Evolutionary conservation across 345 rosid species (phyloP).

Genomic region (Isatis tinctoria): DNA sequence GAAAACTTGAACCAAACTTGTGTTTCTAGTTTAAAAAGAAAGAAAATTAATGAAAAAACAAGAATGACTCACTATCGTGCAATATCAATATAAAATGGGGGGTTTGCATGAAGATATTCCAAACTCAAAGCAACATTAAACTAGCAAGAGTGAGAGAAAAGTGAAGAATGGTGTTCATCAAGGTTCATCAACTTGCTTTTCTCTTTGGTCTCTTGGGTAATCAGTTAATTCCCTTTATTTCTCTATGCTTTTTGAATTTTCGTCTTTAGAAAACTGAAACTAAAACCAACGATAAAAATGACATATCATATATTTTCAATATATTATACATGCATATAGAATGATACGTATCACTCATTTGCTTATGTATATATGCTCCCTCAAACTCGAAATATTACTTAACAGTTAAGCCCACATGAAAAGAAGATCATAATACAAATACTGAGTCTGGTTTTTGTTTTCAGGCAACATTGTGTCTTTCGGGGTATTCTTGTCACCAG

Average conservation of each 20-base stretch:
- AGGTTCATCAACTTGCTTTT: conserved; percentile 42
- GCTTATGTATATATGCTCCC: background rate
- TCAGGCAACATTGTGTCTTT: conserved; percentile 69
- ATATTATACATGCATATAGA: background rate
- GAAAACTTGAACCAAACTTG: conserved; percentile 23
- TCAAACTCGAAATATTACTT: no score
- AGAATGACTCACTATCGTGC: conserved; percentile 2
- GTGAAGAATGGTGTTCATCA: conserved; percentile 41
- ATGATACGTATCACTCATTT: background rate
- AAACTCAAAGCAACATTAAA: conserved; percentile 12
- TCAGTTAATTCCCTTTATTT: background rate
- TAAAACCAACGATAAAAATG: background rate
- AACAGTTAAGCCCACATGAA: no score
- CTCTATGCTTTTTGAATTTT: background rate
- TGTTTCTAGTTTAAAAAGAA: background rate
- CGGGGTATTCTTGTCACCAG: conserved; percentile 70
- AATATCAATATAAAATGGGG: conserved; percentile 22
- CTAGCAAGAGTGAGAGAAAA: background rate
- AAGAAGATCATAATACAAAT: background rate
- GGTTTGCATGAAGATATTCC: conserved; percentile 7
- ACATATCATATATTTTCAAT: background rate
- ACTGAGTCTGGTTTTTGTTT: background rate
- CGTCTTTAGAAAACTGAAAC: background rate
- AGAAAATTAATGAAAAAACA: background rate
- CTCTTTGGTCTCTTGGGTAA: conserved; percentile 68